Percentiles rank a stretch among this genome's conserved stretches.
phyloP scores from a whole-genome alignment of 2,329 filamentous ascomycete species.

The Exophiala bonariae region DNA sequence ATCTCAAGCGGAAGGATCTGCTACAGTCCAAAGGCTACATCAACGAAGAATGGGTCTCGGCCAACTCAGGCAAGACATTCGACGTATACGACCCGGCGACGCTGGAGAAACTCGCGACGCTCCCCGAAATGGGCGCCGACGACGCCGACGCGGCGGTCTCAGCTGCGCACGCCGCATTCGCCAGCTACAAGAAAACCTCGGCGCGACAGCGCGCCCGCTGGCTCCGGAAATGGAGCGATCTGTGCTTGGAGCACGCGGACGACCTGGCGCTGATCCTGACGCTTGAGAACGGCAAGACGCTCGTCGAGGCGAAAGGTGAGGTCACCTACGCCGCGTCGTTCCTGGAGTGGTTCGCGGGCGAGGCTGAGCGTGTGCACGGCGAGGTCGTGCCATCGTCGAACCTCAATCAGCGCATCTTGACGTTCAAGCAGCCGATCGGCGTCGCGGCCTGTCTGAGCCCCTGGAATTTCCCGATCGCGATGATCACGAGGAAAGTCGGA shows the following conservation, averaged over 20 bases:
- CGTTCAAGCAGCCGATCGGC: conserved; percentile 79
- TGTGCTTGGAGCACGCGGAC: conserved; percentile 65
- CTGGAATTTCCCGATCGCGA: conserved; percentile 84
- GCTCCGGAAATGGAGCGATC: conserved; percentile 66
- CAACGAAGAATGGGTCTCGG: conserved; percentile 66
- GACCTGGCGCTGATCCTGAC: conserved; percentile 57
- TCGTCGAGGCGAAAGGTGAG: conserved; percentile 51
- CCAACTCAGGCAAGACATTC: conserved; percentile 87
- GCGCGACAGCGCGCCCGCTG: conserved; percentile 62
- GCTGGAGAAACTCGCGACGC: conserved; percentile 75
- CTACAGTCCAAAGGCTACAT: conserved; percentile 30
- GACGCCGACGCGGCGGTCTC: conserved; percentile 81
- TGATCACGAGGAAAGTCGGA: conserved; percentile 54
- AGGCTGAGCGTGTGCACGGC: conserved; percentile 51
- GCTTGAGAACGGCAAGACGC: conserved; percentile 62
- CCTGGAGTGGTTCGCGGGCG: conserved; percentile 54
- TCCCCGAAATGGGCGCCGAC: conserved; percentile 73
- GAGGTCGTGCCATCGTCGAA: conserved; percentile 61
- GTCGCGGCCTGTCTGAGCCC: conserved; percentile 82
- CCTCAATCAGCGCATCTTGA: conserved; percentile 72
- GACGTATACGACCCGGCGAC: conserved; percentile 81
- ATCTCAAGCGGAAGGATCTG: conserved; percentile 29
- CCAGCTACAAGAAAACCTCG: conserved; percentile 60
- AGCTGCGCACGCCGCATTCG: conserved; percentile 72
- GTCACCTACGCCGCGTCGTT: conserved; percentile 51